Evolutionary conservation across 148 eudicot genomes (phyloP).

Genomic region (Chenopodium suecicum): DNA sequence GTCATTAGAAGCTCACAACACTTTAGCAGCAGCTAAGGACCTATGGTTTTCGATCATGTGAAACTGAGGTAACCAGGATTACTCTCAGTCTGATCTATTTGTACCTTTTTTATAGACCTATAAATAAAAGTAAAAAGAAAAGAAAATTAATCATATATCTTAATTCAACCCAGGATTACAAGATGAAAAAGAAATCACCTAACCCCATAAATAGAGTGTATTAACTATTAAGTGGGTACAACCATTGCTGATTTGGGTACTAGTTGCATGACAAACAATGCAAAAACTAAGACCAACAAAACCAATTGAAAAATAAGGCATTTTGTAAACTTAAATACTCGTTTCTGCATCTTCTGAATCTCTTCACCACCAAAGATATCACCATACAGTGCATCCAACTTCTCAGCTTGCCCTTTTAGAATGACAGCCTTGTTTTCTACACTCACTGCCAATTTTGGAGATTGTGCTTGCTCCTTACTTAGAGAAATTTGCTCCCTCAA

Average conservation of each 20-base stretch:
- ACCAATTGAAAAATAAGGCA: conserved; percentile 55
- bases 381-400: conserved; percentile 29
- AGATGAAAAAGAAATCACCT: conserved; percentile 1
- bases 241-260: conserved; percentile 46
- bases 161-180: conserved; percentile 1
- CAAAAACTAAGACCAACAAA: conserved; percentile 42
- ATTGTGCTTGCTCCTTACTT: conserved; percentile 31
- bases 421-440: conserved; percentile 34
- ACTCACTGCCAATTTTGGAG: conserved; percentile 22
- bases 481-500: conserved; percentile 37
- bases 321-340: conserved; percentile 34
- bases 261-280: conserved; percentile 35
- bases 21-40: neutral
- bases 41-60: neutral
- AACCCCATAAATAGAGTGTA: neutral
- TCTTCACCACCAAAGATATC: conserved; percentile 35
- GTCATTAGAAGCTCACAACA: neutral
- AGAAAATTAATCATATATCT: neutral
- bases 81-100: conserved; percentile 3
- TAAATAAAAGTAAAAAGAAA: neutral
- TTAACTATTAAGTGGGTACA: conserved; percentile 50
- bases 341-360: conserved; percentile 46
- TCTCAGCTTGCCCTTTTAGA: conserved; percentile 34
- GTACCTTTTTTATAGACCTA: neutral
- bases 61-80: neutral